Base-by-base conservation (phyloP, 2,329 filamentous ascomycete species). In the Clonostachys solani region DNA sequence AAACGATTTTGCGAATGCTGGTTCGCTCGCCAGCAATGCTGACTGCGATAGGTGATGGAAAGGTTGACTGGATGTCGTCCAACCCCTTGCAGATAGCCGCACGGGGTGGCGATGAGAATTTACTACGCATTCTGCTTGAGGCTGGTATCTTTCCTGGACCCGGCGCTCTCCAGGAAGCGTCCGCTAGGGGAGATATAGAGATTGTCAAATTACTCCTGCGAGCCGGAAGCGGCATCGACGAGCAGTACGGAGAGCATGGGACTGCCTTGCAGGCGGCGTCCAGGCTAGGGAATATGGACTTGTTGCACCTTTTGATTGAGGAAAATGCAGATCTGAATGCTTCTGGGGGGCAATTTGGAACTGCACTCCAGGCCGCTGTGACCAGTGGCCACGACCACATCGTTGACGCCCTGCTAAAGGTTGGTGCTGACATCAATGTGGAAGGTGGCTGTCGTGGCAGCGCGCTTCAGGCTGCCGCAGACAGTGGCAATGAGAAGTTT, bases 311-410 rank as follows among this genome's bases (percentile, higher is more conserved):
- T 6, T 23, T 47, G 5, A 16, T 47, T n/a, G n/a, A 43, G 19
- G 15, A 38, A 33, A 40, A 40, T 23, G 45, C 45, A 8, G 33
- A 37, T 36, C 33, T 47, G 2, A 47, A 47, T 18, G 45, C 40
- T 12, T 17, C n/a, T 12, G 18, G 37, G 15, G 42, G 36, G 4
- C 13, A 37, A n/a, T 38, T 38, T 15, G 23, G 16, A 29, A 42
- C 23, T 29, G 23, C 45, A 12, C 40, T 47, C n/a, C 45, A 47
- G 13, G 45, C 40, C 6, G 45, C 45, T 13, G 40, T 33, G 42
- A 18, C 29, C 23, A 19, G 23, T 13, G 45, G 16, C 40, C 18
- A 36, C 33, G 12, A 12, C 4, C 38, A 42, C 12, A 33, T 23
- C 6, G 36, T 34, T 12, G n/a, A 16, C 16, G n/a, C 17, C 6